These are phyloP conservation scores for Aureobasidium uvarum DNA, from an alignment of 2,329 filamentous ascomycete genomes.

Conservation along the genomic window DNA sequence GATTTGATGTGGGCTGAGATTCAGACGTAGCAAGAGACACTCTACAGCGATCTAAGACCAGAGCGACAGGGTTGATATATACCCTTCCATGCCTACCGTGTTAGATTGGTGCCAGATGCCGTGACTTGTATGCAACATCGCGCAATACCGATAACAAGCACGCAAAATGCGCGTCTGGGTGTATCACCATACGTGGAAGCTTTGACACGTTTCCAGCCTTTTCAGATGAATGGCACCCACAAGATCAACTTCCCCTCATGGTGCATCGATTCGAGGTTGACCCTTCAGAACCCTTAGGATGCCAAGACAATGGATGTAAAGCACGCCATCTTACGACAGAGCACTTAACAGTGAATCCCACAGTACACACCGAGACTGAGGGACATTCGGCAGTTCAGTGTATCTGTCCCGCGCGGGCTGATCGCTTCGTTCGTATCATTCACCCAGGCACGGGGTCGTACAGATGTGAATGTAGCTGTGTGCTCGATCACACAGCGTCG, in stretches of 20 bases:
- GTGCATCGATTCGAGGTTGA: neutral
- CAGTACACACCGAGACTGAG: neutral
- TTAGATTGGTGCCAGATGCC: neutral
- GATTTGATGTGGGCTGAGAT: neutral
- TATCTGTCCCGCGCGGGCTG: too few relatives aligned
- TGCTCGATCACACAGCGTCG: too few relatives aligned
- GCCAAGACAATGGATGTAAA: conserved; percentile 1
- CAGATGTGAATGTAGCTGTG: too few relatives aligned
- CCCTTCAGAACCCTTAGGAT: neutral
- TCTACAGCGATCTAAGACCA: neutral
- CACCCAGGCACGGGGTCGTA: too few relatives aligned
- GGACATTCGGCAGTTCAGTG: too few relatives aligned
- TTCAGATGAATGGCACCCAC: neutral
- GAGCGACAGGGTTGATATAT: neutral
- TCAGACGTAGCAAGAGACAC: neutral
- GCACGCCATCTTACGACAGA: conserved; percentile 16
- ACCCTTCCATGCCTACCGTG: neutral
- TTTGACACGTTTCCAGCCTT: too few relatives aligned
- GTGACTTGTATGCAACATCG: neutral
- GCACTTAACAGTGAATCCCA: neutral
- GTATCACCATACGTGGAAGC: neutral
- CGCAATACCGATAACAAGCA: conserved; percentile 19
- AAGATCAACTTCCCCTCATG: neutral
- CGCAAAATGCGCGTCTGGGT: neutral
- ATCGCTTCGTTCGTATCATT: too few relatives aligned